A percentile compares a stretch with the other conserved stretches of the same genome.
Evolutionary conservation across 176 grass and related monocot genomes (phyloP).

Genomic region (Raddia distichophylla): DNA sequence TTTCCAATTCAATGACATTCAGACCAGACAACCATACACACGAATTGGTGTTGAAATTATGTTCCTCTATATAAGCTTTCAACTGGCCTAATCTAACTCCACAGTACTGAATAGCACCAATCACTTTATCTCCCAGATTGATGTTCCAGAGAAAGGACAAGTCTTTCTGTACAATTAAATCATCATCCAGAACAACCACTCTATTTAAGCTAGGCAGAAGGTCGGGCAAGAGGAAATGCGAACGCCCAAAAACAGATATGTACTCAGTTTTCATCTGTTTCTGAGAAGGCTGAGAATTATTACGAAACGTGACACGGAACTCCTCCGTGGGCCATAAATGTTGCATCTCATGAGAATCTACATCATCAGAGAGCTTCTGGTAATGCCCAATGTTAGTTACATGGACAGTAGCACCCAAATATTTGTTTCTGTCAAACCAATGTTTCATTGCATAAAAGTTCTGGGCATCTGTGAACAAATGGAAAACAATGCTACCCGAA

Average conservation of each 20-base stretch:
- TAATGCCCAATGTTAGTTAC: conserved; percentile 68
- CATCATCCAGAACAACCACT: conserved; percentile 75
- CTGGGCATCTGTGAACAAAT: conserved; percentile 73
- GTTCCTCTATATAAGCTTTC: conserved; percentile 51
- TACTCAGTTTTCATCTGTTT: conserved; percentile 73
- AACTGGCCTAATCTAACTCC: conserved; percentile 62
- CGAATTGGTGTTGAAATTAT: conserved; percentile 47
- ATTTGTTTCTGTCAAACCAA: conserved; percentile 77
- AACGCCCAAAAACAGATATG: conserved; percentile 80
- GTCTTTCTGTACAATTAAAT: conserved; percentile 82
- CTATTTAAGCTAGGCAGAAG: conserved; percentile 78
- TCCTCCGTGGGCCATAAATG: conserved; percentile 71
- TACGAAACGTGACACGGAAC: conserved; percentile 59
- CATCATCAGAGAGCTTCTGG: conserved; percentile 29
- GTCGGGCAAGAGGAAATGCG: conserved; percentile 77
- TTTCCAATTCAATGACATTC: conserved; percentile 76
- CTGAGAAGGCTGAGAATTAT: conserved; percentile 41
- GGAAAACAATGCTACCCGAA: conserved; percentile 61
- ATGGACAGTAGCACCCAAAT: conserved; percentile 61
- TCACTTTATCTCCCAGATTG: conserved; percentile 67
- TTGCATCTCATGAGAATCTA: conserved; percentile 38
- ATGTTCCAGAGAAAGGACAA: conserved; percentile 74
- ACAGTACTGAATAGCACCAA: conserved; percentile 66
- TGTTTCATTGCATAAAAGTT: conserved; percentile 85
- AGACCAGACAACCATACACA: conserved; percentile 80